Evolutionary conservation across 306 rosid genomes (phyloP), one percentile per base, ranked within the genome.

Genomic region (Lathyrus tuberosus): DNA sequence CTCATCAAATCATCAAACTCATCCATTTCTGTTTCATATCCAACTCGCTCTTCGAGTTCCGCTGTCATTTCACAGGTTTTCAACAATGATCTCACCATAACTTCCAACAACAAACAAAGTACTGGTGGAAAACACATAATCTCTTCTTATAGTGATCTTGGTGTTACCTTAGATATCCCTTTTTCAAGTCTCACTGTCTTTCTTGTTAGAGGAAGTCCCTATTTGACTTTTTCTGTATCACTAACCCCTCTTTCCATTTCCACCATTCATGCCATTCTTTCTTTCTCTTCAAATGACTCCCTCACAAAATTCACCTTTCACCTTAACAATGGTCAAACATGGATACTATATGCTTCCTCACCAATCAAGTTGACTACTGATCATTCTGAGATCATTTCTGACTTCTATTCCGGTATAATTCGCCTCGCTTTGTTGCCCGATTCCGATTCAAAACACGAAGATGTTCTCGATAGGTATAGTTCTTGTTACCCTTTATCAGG

Each of bases 161-260:
- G 96, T 41, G 82, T 93, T 76, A 88, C 94, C 4, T 65, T 93
- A 47, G 98, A 90, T 49, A 33, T 82, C 43, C 97, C 98, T 26
- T 83, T 86, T 44, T 78, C 94, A n/a, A 85, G 85, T 37, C 78
- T 93, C 2, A 66, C 80, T 4, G 85, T 84, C 74, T 80, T 84
- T 1, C 97, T 93, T 24, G 98, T 85, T n/a, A 90, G 90, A 17
- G 97, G 98, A 52, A 90, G 91, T 51, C 98, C 98, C 5, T 93
- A 75, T 74, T 13, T 93, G 26, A 93, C 96, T 1, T 64, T 82
- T 4, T 40, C 83, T 20, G 91, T 86, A 14, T 79, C 83, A 1
- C 47, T 31, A 24, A 77, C 95, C 2, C 17, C 72, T 14, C 60
- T 93, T 71, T 80, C 90, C 5, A 82, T 93, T 69, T 76, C 88